A percentile compares a stretch with the other conserved stretches of the same genome.
phyloP scores from a whole-genome alignment of 495 filamentous ascomycete species.

The Daldinia decipiens region DNA sequence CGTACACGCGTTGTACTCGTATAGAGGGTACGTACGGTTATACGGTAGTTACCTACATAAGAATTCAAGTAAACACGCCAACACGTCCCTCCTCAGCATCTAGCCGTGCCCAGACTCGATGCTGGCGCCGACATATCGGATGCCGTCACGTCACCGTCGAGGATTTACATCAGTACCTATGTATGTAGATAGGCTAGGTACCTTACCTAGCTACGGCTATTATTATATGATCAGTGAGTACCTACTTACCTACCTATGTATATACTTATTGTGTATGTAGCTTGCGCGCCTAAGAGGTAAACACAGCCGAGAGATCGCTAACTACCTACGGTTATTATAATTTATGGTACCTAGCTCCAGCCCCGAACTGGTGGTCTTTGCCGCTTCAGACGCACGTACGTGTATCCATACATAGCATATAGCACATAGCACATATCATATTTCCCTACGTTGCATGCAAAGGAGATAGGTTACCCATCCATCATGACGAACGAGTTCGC shows the following conservation, averaged over 20 bases:
- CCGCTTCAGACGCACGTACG: conserved; percentile 5
- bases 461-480: neutral
- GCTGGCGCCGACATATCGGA: conserved; percentile 17
- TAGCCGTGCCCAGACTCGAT: conserved; percentile 7
- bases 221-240: neutral
- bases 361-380: neutral
- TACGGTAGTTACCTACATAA: neutral
- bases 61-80: neutral
- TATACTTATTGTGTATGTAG: neutral
- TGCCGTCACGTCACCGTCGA: conserved; percentile 31
- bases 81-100: neutral
- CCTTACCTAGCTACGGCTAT: too few relatives aligned
- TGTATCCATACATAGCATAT: neutral
- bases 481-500: neutral
- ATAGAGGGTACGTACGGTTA: conserved; percentile 1
- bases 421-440: too few relatives aligned
- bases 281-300: conserved; percentile 21
- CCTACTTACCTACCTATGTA: neutral
- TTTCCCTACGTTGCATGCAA: neutral
- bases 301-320: neutral
- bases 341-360: neutral
- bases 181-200: neutral
- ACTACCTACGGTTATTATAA: conserved; percentile 1
- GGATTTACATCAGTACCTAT: neutral
- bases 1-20: conserved; percentile 12